Evolutionary conservation across 805 yeast genomes (phyloP).

Genomic region (Wickerhamomyces sydowiorum): DNA sequence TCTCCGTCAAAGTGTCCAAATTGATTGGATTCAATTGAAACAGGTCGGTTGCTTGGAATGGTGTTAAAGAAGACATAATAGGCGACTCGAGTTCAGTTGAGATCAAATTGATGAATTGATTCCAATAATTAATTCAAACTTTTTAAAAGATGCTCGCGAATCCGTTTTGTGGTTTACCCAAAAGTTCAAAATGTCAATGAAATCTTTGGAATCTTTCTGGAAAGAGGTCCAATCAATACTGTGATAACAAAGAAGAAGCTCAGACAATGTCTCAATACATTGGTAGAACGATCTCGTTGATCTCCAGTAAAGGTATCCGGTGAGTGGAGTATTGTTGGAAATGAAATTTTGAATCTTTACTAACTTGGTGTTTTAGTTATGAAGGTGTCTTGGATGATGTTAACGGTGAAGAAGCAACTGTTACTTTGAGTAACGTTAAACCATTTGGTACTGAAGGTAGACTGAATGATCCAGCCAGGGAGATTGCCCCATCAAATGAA

Average conservation of each 20-base stretch:
- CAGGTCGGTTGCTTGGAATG: conserved; percentile 83
- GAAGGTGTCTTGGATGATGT: conserved; percentile 86
- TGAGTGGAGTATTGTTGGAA: conserved; percentile 24
- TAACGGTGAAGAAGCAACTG: conserved; percentile 87
- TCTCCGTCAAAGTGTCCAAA: conserved; percentile 86
- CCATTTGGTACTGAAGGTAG: conserved; percentile 93
- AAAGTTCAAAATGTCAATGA: no score
- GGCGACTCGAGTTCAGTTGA: neutral
- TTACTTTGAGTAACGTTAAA: conserved; percentile 72
- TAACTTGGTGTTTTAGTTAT: conserved; percentile 50
- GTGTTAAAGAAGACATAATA: conserved; percentile 79
- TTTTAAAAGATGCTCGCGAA: neutral
- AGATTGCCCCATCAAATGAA: conserved; percentile 63
- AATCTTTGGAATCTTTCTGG: no score
- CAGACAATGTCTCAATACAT: conserved; percentile 96
- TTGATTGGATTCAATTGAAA: conserved; percentile 71
- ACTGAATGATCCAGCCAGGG: conserved; percentile 59
- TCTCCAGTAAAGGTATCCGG: conserved; percentile 71
- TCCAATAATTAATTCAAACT: no score
- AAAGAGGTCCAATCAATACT: no score
- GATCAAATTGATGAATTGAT: neutral
- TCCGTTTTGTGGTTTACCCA: no score
- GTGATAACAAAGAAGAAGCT: neutral
- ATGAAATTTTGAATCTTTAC: conserved; percentile 24
- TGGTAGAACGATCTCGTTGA: conserved; percentile 81